Base-by-base conservation (phyloP, 208 protist species). In the Crithidia fasciculata region DNA sequence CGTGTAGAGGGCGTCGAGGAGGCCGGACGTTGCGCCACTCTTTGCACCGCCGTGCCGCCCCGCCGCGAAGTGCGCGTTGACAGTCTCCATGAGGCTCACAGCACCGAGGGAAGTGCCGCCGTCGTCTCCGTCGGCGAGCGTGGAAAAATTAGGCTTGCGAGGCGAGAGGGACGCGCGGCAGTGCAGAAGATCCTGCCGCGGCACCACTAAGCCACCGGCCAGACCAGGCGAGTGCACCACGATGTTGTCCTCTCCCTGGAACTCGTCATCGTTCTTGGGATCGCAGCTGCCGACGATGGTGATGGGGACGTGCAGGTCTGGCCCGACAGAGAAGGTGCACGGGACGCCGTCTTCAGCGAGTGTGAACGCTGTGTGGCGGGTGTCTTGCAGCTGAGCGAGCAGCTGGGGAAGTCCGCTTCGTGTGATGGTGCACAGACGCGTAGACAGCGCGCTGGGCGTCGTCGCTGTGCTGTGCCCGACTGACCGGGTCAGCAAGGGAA, bases 161-260 rank as follows among this genome's bases (percentile, higher is more conserved):
- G 69, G 49, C 54, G 19, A 19, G 47, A 90, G 72, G 52, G 76
- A 77, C 18, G 79, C 78, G 39, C 83, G 82, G 52, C 80, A 72
- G 28, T 63, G 67, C 19, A 55, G 4, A 2, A 96, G 76, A n/a
- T 83, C 78, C 7, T 70, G 45, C 28, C 73, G 47, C 3, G 78
- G 47, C 37, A 90, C 79, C 7, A 84, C 77, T 69, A 96, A 89
- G 6, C 89, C 91, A 3, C 91, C 91, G 18, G 88, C 73, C 50
- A 96, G 81, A 0, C 91, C 91, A 8, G 87, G 72, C n/a, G 86
- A 79, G 76, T 96, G 91, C 19, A 88, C 65, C 9, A 92, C 67
- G 5, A 96, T 58, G 0, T 76, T 67, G 8, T 80, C 62, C 4
- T 78, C 70, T 37, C 36, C 54, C 39, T 7, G 45, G 63, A 53